Evolutionary conservation across 306 rosid species (phyloP), one percentile per base, ranked within the genome.

Genomic region (Styphnolobium japonicum): DNA sequence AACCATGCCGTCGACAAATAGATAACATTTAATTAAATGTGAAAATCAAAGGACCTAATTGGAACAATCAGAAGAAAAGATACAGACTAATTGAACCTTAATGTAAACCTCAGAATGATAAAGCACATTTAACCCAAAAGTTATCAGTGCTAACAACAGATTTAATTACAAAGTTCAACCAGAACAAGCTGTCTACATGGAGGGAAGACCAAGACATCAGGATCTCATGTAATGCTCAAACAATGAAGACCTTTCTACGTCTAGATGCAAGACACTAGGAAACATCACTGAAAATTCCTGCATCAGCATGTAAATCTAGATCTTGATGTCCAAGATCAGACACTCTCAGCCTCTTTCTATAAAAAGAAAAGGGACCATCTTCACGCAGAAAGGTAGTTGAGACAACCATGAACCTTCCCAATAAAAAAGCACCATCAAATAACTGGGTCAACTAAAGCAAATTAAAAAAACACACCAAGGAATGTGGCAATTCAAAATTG

Each of bases 331-430:
- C 76, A 73, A 67, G 70, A 55, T 82, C 79, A 6, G 51, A 67
- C 60, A 82, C 69, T 34, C 75, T 82, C 52, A 34, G 63, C 84
- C 88, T 82, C 77, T 87, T 82, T 27, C 53, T 56, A 42, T 57
- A 71, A 29, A 49, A 48, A 42, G 67, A 4, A 39, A 34, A 43
- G 49, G 64, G 48, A 19, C 16, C 69, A 31, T 40, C 74, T 73
- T 82, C 87, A 18, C 46, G 74, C 42, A 56, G 63, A 77, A 76
- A 58, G 55, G 67, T 25, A 72, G 80, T 55, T 23, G 80, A 63
- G 71, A 80, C 85, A 67, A 87, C 85, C 89, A 85, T 85, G 65
- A 75, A 67, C 77, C 67, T 67, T 58, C 60, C 72, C 37, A 67
- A 12, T 34, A 55, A 31, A 65, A 63, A 52, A 62, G 39, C 6